A percentile compares a stretch with the other conserved stretches of the same genome.
phyloP scores from a whole-genome alignment of 2,329 filamentous ascomycete genomes.

The Tolypocladium sp. region DNA sequence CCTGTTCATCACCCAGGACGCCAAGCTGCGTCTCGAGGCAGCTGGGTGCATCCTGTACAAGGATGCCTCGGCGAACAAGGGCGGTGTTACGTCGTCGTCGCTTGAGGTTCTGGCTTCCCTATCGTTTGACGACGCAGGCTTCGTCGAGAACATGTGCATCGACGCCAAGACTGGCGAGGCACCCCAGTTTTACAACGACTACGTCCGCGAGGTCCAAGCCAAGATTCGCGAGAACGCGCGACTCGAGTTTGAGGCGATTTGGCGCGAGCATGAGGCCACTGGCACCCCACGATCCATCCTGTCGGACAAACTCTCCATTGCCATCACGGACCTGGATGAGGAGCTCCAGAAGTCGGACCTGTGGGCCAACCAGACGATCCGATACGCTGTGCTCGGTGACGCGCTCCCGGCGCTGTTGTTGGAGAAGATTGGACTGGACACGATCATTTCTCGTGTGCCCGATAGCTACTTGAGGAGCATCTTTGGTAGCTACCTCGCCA shows the following conservation, averaged over 20 bases:
- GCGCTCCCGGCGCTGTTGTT: constrained; percentile 78
- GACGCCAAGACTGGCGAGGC: constrained; percentile 55
- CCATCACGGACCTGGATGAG: constrained; percentile 95
- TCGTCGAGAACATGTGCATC: constrained; percentile 91
- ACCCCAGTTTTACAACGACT: constrained; percentile 85
- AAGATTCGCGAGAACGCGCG: constrained; percentile 86
- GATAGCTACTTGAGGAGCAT: constrained; percentile 89
- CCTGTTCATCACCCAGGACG: constrained; percentile 96
- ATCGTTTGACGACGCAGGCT: constrained; percentile 84
- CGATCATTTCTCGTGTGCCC: constrained; percentile 78
- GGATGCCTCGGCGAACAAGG: constrained; percentile 97
- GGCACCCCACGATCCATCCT: constrained; percentile 74
- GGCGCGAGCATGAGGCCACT: constrained; percentile 83
- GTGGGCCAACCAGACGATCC: constrained; percentile 75
- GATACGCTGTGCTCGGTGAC: constrained; percentile 69
- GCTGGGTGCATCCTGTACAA: constrained; percentile 96
- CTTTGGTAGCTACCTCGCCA: constrained; percentile 91
- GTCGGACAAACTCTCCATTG: constrained; percentile 80
- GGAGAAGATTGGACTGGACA: constrained; percentile 84
- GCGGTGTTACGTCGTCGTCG: constrained; percentile 93
- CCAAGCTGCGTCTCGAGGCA: constrained; percentile 87
- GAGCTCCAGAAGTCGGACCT: constrained; percentile 89
- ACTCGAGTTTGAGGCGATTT: constrained; percentile 96
- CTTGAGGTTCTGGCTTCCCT: constrained; percentile 91
- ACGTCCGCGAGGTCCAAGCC: constrained; percentile 84